A percentile compares a stretch with the other conserved stretches of the same genome.
Evolutionary conservation across 2,329 filamentous ascomycete species (phyloP).

Genomic region (Talaromyces marneffei): DNA sequence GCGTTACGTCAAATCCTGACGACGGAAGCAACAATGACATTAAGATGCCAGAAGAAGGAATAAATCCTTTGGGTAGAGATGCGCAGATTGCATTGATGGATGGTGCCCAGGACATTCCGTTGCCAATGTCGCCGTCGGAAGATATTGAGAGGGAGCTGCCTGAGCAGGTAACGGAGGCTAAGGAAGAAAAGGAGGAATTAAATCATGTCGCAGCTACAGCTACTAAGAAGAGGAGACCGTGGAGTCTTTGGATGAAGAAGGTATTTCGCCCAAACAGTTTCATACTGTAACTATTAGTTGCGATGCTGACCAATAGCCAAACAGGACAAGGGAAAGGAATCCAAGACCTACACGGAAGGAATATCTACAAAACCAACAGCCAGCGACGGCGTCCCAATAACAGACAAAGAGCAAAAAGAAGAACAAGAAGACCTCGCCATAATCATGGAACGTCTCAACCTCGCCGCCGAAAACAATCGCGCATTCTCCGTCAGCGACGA

Average conservation of each 20-base stretch:
- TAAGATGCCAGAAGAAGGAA: slow-evolving; percentile 5
- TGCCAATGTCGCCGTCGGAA: slow-evolving; percentile 46
- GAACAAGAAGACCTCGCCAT: slow-evolving; percentile 68
- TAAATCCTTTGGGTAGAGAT: slow-evolving; percentile 29
- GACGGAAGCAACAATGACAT: slow-evolving; percentile 19
- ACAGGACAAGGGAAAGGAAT: slow-evolving; percentile 19
- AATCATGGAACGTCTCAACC: slow-evolving; percentile 77
- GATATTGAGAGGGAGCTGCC: slow-evolving; percentile 31
- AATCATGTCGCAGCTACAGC: background rate
- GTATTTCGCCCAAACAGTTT: background rate
- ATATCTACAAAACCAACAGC: slow-evolving; percentile 25
- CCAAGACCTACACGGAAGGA: slow-evolving; percentile 25
- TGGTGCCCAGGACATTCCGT: slow-evolving; percentile 44
- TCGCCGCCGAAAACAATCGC: slow-evolving; percentile 76
- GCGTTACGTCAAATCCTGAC: slow-evolving; percentile 43
- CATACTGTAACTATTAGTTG: too few species aligned
- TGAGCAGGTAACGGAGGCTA: slow-evolving; percentile 14
- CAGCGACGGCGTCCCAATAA: slow-evolving; percentile 23
- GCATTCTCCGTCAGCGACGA: slow-evolving; percentile 80
- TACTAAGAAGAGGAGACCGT: slow-evolving; percentile 12
- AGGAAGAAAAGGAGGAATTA: background rate
- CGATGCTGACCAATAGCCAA: background rate
- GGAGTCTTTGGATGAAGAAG: slow-evolving; percentile 30
- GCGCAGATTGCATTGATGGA: slow-evolving; percentile 43
- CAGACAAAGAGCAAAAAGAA: slow-evolving; percentile 44